phyloP scores from a whole-genome alignment of 257 asterid genomes.

The Dorcoceras hygrometricum region DNA sequence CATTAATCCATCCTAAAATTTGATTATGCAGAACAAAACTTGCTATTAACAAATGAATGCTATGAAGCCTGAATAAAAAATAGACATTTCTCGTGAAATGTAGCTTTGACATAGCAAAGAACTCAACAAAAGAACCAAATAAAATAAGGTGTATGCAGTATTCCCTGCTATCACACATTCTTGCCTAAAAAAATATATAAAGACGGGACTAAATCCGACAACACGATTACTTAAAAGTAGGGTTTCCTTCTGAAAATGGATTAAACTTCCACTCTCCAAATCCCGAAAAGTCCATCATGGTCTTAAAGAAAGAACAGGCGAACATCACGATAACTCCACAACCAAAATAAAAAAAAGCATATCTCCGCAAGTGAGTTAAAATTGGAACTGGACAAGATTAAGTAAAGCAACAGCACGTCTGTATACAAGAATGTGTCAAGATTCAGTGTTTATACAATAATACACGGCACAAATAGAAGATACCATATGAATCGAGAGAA shows the following conservation, averaged over 20 bases:
- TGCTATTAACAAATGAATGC: not conserved
- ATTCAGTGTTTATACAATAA: not conserved
- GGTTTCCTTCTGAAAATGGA: not conserved
- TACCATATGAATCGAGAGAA: slow-evolving; percentile 57
- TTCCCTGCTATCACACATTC: not conserved
- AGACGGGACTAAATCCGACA: not conserved
- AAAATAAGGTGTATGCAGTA: not conserved
- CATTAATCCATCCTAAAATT: not conserved
- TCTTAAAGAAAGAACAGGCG: not conserved
- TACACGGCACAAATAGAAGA: not conserved
- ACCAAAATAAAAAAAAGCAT: too few species aligned
- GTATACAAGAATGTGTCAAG: too few species aligned
- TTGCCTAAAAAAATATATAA: not conserved
- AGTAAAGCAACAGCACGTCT: too few species aligned
- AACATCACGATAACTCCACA: not conserved
- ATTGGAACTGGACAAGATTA: too few species aligned
- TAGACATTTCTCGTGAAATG: not conserved
- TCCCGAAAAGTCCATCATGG: not conserved
- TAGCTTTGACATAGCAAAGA: not conserved
- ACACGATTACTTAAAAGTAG: not conserved
- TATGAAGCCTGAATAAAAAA: not conserved
- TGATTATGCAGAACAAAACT: not conserved
- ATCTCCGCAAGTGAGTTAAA: too few species aligned
- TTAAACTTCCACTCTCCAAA: not conserved
- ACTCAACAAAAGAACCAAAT: not conserved